phyloP scores from a whole-genome alignment of 768 basidiomycete genomes.

The Russula sp. region DNA sequence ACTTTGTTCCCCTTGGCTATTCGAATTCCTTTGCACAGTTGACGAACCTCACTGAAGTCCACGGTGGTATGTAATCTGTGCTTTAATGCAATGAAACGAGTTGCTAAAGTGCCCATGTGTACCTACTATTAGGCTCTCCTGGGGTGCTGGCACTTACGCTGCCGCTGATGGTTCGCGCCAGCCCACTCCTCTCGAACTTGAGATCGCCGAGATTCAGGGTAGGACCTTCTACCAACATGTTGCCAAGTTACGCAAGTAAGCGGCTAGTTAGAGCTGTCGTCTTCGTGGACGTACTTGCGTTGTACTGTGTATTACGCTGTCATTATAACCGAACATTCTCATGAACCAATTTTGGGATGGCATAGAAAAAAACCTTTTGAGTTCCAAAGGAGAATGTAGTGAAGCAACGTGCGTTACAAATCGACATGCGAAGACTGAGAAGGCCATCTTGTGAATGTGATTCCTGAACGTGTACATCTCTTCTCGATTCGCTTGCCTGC shows the following conservation, averaged over 20 bases:
- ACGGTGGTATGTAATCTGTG: slow-evolving; percentile 49
- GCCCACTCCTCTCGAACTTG: slow-evolving; percentile 50
- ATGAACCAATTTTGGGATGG: not conserved
- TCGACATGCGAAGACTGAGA: too few relatives aligned
- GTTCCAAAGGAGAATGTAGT: not conserved
- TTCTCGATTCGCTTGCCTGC: too few relatives aligned
- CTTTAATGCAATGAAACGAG: not conserved
- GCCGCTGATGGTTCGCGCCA: slow-evolving; percentile 46
- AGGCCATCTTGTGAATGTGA: too few relatives aligned
- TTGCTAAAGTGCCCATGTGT: slow-evolving; percentile 7
- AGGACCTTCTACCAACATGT: slow-evolving; percentile 47
- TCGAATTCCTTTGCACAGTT: slow-evolving; percentile 45
- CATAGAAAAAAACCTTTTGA: not conserved
- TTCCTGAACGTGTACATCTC: too few relatives aligned
- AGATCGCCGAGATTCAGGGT: slow-evolving; percentile 53
- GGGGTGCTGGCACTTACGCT: slow-evolving; percentile 70
- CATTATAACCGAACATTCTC: not conserved
- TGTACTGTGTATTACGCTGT: not conserved
- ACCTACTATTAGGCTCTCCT: slow-evolving; percentile 52
- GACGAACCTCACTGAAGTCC: slow-evolving; percentile 47
- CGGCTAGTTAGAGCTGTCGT: not conserved
- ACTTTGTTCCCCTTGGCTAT: slow-evolving; percentile 73
- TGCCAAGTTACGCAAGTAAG: slow-evolving; percentile 35
- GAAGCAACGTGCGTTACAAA: too few relatives aligned
- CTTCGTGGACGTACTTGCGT: not conserved